Conservation (phyloP, 352 stramenopile genomes). For the Globisporangium recalcitrans region DNA sequence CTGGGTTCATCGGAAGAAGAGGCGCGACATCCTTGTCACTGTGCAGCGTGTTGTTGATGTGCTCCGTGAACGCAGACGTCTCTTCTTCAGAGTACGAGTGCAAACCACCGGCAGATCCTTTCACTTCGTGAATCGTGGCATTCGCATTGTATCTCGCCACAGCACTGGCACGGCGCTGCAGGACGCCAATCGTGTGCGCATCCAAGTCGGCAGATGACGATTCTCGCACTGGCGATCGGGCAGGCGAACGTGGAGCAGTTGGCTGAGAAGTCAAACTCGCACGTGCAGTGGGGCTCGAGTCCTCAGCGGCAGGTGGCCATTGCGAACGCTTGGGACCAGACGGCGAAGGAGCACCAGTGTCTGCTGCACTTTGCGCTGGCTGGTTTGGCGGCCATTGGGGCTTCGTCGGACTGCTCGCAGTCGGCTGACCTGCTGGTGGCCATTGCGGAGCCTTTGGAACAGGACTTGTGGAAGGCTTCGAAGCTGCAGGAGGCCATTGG, state of each 20-base stretch:
- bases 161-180: constrained; percentile 59
- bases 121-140: constrained; percentile 75
- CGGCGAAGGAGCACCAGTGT: not conserved
- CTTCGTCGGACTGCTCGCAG: constrained; percentile 22
- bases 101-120: constrained; percentile 62
- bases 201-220: constrained; percentile 21
- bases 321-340: constrained; percentile 34
- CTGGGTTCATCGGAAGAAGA: constrained; percentile 71
- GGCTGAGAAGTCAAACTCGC: constrained; percentile 12
- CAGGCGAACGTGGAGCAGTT: constrained; percentile 18
- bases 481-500: constrained; percentile 36
- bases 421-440: constrained; percentile 11
- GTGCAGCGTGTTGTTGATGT: constrained; percentile 89
- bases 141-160: constrained; percentile 54
- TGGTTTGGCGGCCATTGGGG: constrained; percentile 36
- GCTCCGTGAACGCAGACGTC: constrained; percentile 86
- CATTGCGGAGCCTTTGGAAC: constrained; percentile 10
- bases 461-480: constrained; percentile 5
- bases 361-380: constrained; percentile 16
- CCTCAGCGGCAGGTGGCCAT: constrained; percentile 34
- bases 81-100: constrained; percentile 91
- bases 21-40: constrained; percentile 56
- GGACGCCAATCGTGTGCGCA: constrained; percentile 45
- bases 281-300: not conserved
- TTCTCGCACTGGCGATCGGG: constrained; percentile 13